phyloP scores from a whole-genome alignment of 2,329 filamentous ascomycete genomes.

The Xylaria sp. region DNA sequence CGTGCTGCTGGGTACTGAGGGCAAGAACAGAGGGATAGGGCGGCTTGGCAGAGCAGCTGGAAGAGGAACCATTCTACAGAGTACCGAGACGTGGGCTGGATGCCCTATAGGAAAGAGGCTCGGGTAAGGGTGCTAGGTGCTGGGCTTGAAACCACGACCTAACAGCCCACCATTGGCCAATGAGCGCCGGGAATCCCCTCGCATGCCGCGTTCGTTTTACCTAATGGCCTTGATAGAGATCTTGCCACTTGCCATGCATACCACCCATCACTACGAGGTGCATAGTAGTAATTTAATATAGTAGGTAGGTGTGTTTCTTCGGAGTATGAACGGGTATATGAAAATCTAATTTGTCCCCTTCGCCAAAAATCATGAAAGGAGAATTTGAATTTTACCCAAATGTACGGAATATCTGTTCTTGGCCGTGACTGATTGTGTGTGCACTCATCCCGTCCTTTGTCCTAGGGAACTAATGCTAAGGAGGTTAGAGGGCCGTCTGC shows the following conservation, averaged over 20 bases:
- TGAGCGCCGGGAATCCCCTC: not conserved
- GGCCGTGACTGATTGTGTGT: too few species aligned
- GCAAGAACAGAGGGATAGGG: too few species aligned
- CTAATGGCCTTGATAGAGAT: slow-evolving; percentile 2
- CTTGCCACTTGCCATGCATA: slow-evolving; percentile 2
- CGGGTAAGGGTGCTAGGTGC: not conserved
- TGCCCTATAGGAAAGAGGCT: too few species aligned
- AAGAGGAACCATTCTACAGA: too few species aligned
- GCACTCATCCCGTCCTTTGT: not conserved
- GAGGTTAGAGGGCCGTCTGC: not conserved
- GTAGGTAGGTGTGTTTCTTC: not conserved
- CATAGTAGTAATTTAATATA: not conserved
- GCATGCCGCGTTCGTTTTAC: slow-evolving; percentile 18
- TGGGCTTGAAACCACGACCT: slow-evolving; percentile 2
- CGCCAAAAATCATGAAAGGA: too few species aligned
- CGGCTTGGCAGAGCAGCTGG: too few species aligned
- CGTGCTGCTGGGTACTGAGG: too few species aligned
- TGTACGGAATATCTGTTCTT: too few species aligned
- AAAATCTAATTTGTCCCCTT: too few species aligned
- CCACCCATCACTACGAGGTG: too few species aligned
- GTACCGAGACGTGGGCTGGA: not conserved
- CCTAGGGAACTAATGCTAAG: not conserved
- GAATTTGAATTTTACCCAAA: too few species aligned
- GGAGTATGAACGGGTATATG: too few species aligned
- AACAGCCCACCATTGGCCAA: slow-evolving; percentile 5